Percentiles rank a stretch among this genome's conserved stretches.
Conservation (phyloP, 1,139 yeast genomes). For the Torulaspora globosa region DNA sequence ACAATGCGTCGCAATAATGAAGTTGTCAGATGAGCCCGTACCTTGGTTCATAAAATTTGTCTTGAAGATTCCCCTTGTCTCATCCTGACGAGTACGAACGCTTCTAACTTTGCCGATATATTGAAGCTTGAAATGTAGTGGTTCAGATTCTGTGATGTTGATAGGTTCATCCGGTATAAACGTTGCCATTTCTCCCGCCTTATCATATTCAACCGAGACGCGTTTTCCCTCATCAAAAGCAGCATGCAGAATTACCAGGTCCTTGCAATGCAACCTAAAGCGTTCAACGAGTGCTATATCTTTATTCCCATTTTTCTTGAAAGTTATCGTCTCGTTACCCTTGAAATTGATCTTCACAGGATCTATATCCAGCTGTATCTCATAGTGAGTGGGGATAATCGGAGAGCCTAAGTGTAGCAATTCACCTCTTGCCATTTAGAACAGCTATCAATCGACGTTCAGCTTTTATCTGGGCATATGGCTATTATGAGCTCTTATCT, state of each 20-base stretch:
- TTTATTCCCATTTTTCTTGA: conserved; percentile 31
- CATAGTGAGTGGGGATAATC: conserved; percentile 45
- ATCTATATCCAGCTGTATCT: conserved; percentile 42
- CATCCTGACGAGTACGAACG: conserved; percentile 53
- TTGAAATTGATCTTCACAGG: conserved; percentile 54
- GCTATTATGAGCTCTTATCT: not conserved
- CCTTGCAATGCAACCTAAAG: conserved; percentile 44
- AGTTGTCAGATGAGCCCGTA: conserved; percentile 47
- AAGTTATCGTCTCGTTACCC: conserved; percentile 44
- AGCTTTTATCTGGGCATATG: no score
- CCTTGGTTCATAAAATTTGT: conserved; percentile 54
- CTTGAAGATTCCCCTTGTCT: conserved; percentile 63
- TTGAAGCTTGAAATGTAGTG: conserved; percentile 18
- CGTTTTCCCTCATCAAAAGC: conserved; percentile 26
- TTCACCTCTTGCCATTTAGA: not conserved
- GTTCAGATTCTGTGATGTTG: conserved; percentile 1
- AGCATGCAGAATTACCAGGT: conserved; percentile 41
- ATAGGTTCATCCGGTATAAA: conserved; percentile 5
- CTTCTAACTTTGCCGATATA: conserved; percentile 56
- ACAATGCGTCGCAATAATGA: conserved; percentile 61
- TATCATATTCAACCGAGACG: conserved; percentile 41
- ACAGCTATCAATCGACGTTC: not conserved
- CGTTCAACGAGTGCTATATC: conserved; percentile 24
- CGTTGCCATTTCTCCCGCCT: conserved; percentile 38
- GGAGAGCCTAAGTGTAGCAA: conserved; percentile 3